A percentile compares a stretch with the other conserved stretches of the same genome.
Conservation (phyloP, 2,329 filamentous ascomycete genomes). For the Cytospora mali region DNA sequence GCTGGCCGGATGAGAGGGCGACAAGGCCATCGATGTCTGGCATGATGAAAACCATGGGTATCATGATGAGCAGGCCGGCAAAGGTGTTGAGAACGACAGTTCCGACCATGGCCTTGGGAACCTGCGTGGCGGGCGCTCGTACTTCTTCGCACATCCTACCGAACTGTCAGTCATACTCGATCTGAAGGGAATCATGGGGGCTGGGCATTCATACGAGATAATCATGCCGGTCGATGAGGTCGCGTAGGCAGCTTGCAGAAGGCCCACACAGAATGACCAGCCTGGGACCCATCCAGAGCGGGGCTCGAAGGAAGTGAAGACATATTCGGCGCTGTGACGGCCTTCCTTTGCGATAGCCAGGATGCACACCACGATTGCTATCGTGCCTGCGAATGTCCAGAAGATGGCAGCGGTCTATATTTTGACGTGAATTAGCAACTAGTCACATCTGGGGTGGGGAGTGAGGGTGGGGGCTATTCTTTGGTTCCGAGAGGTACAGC, state of each 20-base stretch:
- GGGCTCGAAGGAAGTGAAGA: slow-evolving; percentile 69
- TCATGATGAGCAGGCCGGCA: slow-evolving; percentile 67
- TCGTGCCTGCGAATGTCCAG: slow-evolving; percentile 72
- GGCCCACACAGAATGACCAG: slow-evolving; percentile 74
- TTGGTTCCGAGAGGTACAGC: background rate
- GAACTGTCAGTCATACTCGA: slow-evolving; percentile 11
- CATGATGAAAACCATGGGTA: slow-evolving; percentile 70
- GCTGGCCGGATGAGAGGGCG: slow-evolving; percentile 58
- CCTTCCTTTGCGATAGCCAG: slow-evolving; percentile 71
- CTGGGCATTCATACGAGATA: slow-evolving; percentile 61
- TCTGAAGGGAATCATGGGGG: slow-evolving; percentile 25
- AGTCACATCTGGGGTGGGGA: no score
- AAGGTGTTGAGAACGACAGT: slow-evolving; percentile 69
- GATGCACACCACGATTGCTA: slow-evolving; percentile 64
- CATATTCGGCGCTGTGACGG: slow-evolving; percentile 62
- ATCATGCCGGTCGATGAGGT: slow-evolving; percentile 81
- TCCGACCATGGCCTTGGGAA: slow-evolving; percentile 72
- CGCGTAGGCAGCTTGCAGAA: slow-evolving; percentile 72
- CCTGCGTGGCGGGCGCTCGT: slow-evolving; percentile 64
- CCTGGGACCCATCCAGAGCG: slow-evolving; percentile 70
- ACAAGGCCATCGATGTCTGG: slow-evolving; percentile 62
- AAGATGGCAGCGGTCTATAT: slow-evolving; percentile 69
- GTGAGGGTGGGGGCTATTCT: background rate
- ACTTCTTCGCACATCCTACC: slow-evolving; percentile 74
- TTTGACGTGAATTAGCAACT: slow-evolving; percentile 21